Conservation (phyloP, 208 protist species). For the Trypanosoma cruzi region DNA sequence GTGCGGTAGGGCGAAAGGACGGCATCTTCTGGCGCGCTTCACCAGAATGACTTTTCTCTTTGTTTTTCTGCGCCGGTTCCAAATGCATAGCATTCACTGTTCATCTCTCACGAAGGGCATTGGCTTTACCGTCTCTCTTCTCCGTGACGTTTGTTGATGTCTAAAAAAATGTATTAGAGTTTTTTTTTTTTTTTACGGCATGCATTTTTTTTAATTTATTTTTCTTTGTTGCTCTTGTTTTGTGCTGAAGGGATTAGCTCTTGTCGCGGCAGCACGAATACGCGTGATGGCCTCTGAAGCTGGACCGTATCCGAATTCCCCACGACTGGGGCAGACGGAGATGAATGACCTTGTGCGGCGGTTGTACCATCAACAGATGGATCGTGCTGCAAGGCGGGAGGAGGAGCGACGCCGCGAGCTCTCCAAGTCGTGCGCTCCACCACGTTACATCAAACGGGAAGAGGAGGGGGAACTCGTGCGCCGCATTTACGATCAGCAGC, state of each 20-base stretch:
- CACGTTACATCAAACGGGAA: slow-evolving; percentile 46
- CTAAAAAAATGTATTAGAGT: background rate
- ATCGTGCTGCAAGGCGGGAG: slow-evolving; percentile 64
- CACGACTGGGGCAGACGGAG: slow-evolving; percentile 48
- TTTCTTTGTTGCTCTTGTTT: background rate
- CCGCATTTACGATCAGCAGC: slow-evolving; percentile 84
- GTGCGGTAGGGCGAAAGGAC: background rate
- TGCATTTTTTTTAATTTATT: background rate
- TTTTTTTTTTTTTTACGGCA: background rate
- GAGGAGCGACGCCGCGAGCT: slow-evolving; percentile 58
- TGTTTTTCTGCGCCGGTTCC: slow-evolving; percentile 3
- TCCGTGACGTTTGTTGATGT: background rate
- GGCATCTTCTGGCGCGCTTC: slow-evolving; percentile 1
- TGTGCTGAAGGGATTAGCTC: background rate
- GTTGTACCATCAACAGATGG: slow-evolving; percentile 81
- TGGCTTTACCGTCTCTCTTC: background rate
- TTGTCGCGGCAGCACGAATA: too few relatives aligned
- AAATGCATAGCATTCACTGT: background rate
- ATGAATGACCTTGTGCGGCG: slow-evolving; percentile 74
- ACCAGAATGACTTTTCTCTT: slow-evolving; percentile 14
- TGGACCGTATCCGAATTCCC: slow-evolving; percentile 16
- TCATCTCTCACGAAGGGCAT: background rate
- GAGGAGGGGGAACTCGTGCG: slow-evolving; percentile 59
- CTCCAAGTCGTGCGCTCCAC: slow-evolving; percentile 16
- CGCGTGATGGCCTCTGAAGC: slow-evolving; percentile 19